Base-by-base conservation (phyloP, 768 basidiomycete genomes). In the Phanerodontia chrysosporium region DNA sequence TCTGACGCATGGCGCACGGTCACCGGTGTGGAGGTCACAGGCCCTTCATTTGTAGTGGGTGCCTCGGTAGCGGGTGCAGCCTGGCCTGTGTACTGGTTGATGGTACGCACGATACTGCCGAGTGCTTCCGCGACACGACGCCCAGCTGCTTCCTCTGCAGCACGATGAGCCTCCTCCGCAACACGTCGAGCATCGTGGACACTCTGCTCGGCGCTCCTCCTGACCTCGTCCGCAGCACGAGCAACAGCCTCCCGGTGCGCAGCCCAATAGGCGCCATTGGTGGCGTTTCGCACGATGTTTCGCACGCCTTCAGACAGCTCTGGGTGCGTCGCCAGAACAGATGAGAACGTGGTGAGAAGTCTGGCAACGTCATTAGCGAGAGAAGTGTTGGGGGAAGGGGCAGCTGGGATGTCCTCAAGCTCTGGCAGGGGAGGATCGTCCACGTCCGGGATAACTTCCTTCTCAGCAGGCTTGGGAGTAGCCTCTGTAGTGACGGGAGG, bases 251-350 rank as follows among this genome's bases (percentile, higher is more conserved):
- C 80, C 49, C 85, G 81, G 65, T 90, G 87, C 28, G 78, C 70
- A 35, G 74, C 70, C 89, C 87, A 92, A 67, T 92, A 92, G 9
- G 80, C 75, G 24, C 89, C 90, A 52, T 75, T 82, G 5, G 78
- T 75, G 3, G 85, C 75, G 63, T 91, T 89, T 51, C 75, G 74
- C 46, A 84, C 69, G 32, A 92, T 81, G 66, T 81, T 85, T 58
- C 83, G 84, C 57, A 92, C 68, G 45, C 80, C 80, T 57, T 88
- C 85, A 2, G 86, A 80, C 12, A 92, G 70, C 62, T 92, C 89
- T 3, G 90, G 90, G 64, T 92, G 87, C 5, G 81, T 70, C 0
- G 80, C 74, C 45, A 91, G 68, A 29, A 85, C 76, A n/a, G 70
- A 73, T 44, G 79, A 80, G 57, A 92, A 69, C 1, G 78, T 78